Base-by-base conservation (phyloP, 2,329 filamentous ascomycete genomes). In the Nemania sp. region DNA sequence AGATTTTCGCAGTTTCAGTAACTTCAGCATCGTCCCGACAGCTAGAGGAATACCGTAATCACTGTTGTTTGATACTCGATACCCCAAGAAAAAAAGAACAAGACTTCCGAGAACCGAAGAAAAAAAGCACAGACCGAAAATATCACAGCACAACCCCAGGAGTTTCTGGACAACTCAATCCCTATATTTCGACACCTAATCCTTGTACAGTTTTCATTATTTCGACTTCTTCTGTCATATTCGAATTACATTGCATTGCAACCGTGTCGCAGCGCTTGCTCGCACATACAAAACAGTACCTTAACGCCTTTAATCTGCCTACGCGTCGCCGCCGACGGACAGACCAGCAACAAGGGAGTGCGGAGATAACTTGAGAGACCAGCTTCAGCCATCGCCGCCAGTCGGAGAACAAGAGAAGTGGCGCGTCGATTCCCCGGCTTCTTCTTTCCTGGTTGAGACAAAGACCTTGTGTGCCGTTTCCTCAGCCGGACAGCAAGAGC, bases 221-320 rank as follows among this genome's bases (percentile, higher is more conserved):
- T 56, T 61, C 42, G 33, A 54, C 48, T 54, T 57, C 41, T 52
- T 54, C 43, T 52, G 44, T 50, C 50, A 51, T 40, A 43, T 60
- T 60, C 54, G 40, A 51, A 58, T 66, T 63, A 62, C 56, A 62
- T 63, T 60, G 61, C 64, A 56, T 61, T 60, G 62, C 53, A 60
- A n/a, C n/a, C n/a, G n/a, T n/a, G n/a, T 55, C 51, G 48, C 43
- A 31, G 53, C 30, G 46, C 42, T 40, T 40, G 58, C 63, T 65
- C 54, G 52, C 60, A 54, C 55, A 57, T 61, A 65, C 57, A 40
- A 52, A 53, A n/a, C 53, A 39, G 41, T 55, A 54, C 51, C 50
- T 50, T 57, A 61, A 49, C 48, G 54, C 33, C 54, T 58, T 65
- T 65, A 66, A 59, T 59, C 54, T 54, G 51, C 50, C 41, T 31